Conservation (phyloP, 305 asterid genomes). For the Solanum hybrid region DNA sequence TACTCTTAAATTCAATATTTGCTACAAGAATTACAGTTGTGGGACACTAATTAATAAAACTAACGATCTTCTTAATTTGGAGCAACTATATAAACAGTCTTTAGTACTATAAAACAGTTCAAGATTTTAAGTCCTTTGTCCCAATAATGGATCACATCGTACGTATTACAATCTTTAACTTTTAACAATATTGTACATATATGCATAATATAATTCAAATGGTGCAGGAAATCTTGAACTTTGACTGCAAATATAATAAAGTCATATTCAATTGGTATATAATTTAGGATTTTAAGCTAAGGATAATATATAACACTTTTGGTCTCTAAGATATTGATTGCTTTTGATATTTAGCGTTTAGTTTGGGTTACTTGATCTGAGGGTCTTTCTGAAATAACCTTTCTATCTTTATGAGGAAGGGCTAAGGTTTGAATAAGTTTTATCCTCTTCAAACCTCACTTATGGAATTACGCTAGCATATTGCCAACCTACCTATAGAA, state of each 20-base stretch:
- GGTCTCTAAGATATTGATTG: background rate
- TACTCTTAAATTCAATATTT: background rate
- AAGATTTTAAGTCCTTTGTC: background rate
- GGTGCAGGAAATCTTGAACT: background rate
- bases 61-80: background rate
- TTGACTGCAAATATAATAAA: background rate
- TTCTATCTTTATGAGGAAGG: background rate
- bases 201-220: background rate
- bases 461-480: background rate
- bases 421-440: background rate
- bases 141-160: background rate
- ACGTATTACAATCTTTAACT: background rate
- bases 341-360: background rate
- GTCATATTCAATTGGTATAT: background rate
- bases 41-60: background rate
- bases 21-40: background rate
- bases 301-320: background rate
- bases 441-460: background rate
- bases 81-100: background rate
- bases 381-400: background rate
- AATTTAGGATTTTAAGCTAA: background rate
- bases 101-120: background rate
- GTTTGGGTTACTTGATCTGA: background rate
- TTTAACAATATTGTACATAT: background rate
- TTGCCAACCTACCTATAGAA: background rate